Base-by-base conservation (phyloP, 2,329 filamentous ascomycete genomes). In the Thelonectria olida region DNA sequence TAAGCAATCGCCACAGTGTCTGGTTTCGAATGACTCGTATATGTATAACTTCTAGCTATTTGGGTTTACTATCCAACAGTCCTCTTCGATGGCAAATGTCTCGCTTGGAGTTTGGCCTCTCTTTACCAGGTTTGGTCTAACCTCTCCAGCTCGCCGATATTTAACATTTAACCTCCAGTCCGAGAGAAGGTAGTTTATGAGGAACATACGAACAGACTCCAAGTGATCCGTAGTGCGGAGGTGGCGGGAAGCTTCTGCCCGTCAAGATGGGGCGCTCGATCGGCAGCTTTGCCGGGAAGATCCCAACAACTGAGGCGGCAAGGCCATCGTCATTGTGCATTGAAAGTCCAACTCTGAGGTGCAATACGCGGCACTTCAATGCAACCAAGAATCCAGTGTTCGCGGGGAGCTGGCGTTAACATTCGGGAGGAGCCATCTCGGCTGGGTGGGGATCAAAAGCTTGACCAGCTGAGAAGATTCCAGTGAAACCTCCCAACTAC, bases 251-350 rank as follows among this genome's bases (percentile, higher is more conserved):
- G 31, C 13, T 34, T 34, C 31, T 34, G 7, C 70, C 68, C 38
- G 55, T 48, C 7, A 72, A 71, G 31, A 57, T 74, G 8, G 72
- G 73, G 4, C 70, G 75, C 7, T 65, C 71, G 3, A 62, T 75
- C 10, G 52, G 58, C 15, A 61, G 56, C 20, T 67, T 67, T 19
- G 71, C 68, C 2, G 61, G 66, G 27, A 53, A 67, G 12, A 70
- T 64, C 39, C 48, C 64, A 17, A 76, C 76, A 47, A 74, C 86
- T 50, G 70, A 74, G 19, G 79, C 81, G n/a, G 82, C 80, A 0
- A 85, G 85, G 2, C 87, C 65, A 73, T 76, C 50, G 76, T 85
- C 63, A 78, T 88, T 0, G 70, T 72, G 1, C 80, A 84, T 64
- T 72, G 75, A 9, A 67, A 80, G 17, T 81, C 76, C 67, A 81